A percentile compares a stretch with the other conserved stretches of the same genome.
These are phyloP conservation scores for Saturnispora kantuleensis DNA, from an alignment of 805 yeast species.

Conservation along the genomic window DNA sequence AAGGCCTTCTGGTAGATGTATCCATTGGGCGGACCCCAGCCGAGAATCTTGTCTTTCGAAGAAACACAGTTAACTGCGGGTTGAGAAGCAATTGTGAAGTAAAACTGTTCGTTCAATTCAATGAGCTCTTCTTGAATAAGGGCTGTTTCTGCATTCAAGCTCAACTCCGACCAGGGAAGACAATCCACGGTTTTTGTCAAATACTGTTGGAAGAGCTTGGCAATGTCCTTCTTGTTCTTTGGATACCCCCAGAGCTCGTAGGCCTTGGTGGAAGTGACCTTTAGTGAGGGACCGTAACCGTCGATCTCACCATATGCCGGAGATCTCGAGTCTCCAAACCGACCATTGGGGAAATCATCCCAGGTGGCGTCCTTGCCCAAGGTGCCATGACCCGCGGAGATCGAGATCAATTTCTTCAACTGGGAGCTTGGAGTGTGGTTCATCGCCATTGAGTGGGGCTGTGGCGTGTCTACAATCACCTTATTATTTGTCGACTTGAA, in stretches of 20 bases:
- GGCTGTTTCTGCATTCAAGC: conserved; percentile 82
- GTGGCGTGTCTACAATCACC: conserved; percentile 21
- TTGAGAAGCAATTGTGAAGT: conserved; percentile 88
- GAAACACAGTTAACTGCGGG: conserved; percentile 80
- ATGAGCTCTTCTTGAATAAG: conserved; percentile 86
- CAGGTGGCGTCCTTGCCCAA: conserved; percentile 86
- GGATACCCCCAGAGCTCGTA: conserved; percentile 77
- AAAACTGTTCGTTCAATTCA: conserved; percentile 61
- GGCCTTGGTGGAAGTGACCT: conserved; percentile 60
- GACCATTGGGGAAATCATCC: conserved; percentile 96
- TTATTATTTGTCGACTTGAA: conserved; percentile 24
- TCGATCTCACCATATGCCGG: conserved; percentile 98
- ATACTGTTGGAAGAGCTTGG: conserved; percentile 59
- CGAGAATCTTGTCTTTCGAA: conserved; percentile 80
- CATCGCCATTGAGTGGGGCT: conserved; percentile 11
- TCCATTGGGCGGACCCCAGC: conserved; percentile 96
- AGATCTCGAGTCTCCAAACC: conserved; percentile 90
- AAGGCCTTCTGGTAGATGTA: conserved; percentile 86
- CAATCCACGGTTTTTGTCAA: conserved; percentile 65
- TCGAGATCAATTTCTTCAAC: conserved; percentile 57
- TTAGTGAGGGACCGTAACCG: conserved; percentile 90
- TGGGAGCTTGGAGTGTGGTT: conserved; percentile 23
- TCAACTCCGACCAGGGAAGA: conserved; percentile 87
- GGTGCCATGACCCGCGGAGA: conserved; percentile 75
- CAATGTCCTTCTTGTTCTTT: conserved; percentile 44